phyloP scores from a whole-genome alignment of 139 green algal species.

The Picochlorum sp. region DNA sequence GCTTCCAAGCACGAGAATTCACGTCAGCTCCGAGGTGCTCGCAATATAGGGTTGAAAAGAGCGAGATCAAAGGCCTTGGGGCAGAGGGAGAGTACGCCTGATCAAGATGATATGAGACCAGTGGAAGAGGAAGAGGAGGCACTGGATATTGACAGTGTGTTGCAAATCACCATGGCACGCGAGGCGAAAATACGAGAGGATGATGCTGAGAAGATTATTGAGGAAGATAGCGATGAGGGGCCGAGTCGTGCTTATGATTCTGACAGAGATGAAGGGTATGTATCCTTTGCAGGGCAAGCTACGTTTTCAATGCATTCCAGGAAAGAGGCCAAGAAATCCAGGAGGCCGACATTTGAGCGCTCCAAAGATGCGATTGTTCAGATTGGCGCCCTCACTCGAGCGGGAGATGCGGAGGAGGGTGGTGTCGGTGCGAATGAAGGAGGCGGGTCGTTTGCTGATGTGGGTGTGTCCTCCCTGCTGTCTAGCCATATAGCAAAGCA shows the following conservation, averaged over 20 bases:
- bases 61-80: constrained; percentile 8
- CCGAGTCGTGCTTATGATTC: not conserved
- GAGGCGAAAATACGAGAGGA: constrained; percentile 5
- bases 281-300: not conserved
- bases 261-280: not conserved
- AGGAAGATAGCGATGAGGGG: constrained; percentile 2
- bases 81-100: constrained; percentile 22
- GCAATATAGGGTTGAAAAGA: constrained; percentile 15
- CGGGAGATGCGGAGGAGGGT: not conserved
- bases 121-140: constrained; percentile 13
- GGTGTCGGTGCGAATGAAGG: not conserved
- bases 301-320: not conserved
- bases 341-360: not conserved
- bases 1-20: too few species aligned
- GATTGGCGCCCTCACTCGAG: not conserved
- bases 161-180: not conserved
- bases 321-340: not conserved
- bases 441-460: constrained; percentile 13
- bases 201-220: not conserved
- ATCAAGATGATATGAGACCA: constrained; percentile 18
- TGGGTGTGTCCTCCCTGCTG: constrained; percentile 15
- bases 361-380: not conserved
- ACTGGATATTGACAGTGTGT: not conserved
- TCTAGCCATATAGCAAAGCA: constrained; percentile 14
- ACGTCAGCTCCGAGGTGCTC: too few species aligned